A percentile compares a stretch with the other conserved stretches of the same genome.
Conservation (phyloP, 495 filamentous ascomycete genomes). For the Penicillium dipodomyicola region DNA sequence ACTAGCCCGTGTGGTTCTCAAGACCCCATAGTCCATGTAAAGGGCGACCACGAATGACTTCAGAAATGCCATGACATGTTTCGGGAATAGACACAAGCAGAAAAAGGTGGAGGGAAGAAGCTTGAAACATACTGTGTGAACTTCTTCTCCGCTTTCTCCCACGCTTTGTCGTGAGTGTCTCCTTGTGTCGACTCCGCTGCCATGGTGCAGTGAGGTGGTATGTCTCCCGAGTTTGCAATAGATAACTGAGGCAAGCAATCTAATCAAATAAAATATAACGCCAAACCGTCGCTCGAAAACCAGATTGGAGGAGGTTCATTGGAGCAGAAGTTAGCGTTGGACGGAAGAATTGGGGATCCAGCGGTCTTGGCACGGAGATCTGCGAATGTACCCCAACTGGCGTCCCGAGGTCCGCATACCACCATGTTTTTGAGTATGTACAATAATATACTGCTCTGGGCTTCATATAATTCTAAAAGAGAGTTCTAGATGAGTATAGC, state of each 20-base stretch:
- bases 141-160: slow-evolving; percentile 40
- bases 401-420: not conserved
- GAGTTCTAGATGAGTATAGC: not conserved
- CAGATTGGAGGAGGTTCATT: slow-evolving; percentile 23
- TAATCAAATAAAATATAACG: not conserved
- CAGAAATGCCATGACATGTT: not conserved
- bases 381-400: not conserved
- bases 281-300: not conserved
- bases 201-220: slow-evolving; percentile 13
- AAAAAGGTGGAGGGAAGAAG: not conserved
- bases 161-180: slow-evolving; percentile 30
- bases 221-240: not conserved
- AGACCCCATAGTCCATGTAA: not conserved
- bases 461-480: not conserved
- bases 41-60: not conserved
- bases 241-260: not conserved
- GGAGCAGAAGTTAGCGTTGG: slow-evolving; percentile 21
- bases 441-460: not conserved
- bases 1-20: not conserved
- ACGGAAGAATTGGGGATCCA: slow-evolving; percentile 24
- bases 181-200: slow-evolving; percentile 19
- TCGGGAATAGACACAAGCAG: not conserved
- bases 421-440: not conserved
- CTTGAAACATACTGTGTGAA: slow-evolving; percentile 39
- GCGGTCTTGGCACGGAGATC: slow-evolving; percentile 36